Percentiles rank a stretch among this genome's conserved stretches.
Evolutionary conservation across 768 basidiomycete genomes (phyloP).

Genomic region (Kwoniella heveanensis): DNA sequence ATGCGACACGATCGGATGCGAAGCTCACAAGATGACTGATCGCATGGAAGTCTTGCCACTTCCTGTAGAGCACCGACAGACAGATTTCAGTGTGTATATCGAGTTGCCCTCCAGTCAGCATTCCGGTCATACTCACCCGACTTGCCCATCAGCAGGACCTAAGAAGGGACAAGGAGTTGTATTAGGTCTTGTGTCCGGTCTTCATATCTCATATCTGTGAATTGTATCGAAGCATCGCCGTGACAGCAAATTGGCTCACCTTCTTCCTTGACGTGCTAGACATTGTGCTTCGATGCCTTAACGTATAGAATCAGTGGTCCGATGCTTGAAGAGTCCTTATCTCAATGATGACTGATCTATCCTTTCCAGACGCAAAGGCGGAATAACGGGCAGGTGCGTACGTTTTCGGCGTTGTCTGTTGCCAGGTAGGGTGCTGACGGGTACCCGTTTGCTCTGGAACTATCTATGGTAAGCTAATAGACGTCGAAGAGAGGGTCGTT

Average conservation of each 20-base stretch:
- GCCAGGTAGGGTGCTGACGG: too few relatives aligned
- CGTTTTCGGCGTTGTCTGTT: too few relatives aligned
- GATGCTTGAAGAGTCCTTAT: too few relatives aligned
- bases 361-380: too few relatives aligned
- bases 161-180: not conserved
- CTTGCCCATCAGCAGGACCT: conserved; percentile 98
- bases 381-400: too few relatives aligned
- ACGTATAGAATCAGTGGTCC: not conserved
- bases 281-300: conserved; percentile 31
- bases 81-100: conserved; percentile 12
- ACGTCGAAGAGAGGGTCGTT: too few relatives aligned
- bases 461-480: too few relatives aligned
- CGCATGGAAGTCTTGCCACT: conserved; percentile 87
- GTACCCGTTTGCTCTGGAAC: too few relatives aligned
- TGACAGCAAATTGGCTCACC: conserved; percentile 19
- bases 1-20: not conserved
- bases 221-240: too few relatives aligned
- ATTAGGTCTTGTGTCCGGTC: conserved; percentile 13
- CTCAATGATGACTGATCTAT: too few relatives aligned
- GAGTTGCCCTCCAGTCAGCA: too few relatives aligned
- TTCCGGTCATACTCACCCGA: conserved; percentile 65
- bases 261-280: conserved; percentile 34
- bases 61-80: conserved; percentile 43
- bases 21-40: conserved; percentile 91
- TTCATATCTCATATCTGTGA: not conserved